A percentile compares a stretch with the other conserved stretches of the same genome.
These are phyloP conservation scores for Myxozyma sirexii DNA, from an alignment of 805 yeast genomes.

Conservation along the genomic window DNA sequence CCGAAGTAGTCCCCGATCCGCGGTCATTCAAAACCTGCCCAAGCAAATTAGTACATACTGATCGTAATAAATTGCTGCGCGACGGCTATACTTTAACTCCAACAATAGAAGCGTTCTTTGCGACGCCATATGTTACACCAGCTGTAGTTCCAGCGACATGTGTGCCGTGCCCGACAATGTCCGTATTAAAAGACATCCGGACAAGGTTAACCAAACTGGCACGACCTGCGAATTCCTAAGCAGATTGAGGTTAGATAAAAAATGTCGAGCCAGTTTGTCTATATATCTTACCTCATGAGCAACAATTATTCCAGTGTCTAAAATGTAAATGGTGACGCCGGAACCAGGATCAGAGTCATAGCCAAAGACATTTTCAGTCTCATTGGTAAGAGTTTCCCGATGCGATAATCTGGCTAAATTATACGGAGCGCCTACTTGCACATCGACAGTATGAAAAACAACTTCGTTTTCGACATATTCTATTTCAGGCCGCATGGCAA, in stretches of 20 bases:
- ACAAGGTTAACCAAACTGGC: constrained; percentile 51
- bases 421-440: constrained; percentile 20
- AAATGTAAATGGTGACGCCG: constrained; percentile 59
- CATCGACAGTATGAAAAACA: constrained; percentile 10
- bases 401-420: constrained; percentile 28
- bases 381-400: constrained; percentile 11
- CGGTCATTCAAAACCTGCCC: constrained; percentile 57
- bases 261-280: not conserved
- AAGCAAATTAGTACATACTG: not conserved
- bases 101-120: constrained; percentile 74
- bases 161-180: constrained; percentile 93
- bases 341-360: constrained; percentile 27
- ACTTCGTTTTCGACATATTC: constrained; percentile 20
- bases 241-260: constrained; percentile 40
- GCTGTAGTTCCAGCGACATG: constrained; percentile 97
- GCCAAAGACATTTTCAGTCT: not conserved
- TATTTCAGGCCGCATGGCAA: constrained; percentile 31
- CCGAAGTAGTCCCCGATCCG: constrained; percentile 83
- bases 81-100: constrained; percentile 63
- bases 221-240: constrained; percentile 46
- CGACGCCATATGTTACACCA: constrained; percentile 77
- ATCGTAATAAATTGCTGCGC: not conserved
- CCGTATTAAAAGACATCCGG: constrained; percentile 42
- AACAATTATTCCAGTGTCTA: constrained; percentile 85
- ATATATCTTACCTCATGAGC: constrained; percentile 59